phyloP scores from a whole-genome alignment of 2,329 filamentous ascomycete species.

The Xylaria sp. region DNA sequence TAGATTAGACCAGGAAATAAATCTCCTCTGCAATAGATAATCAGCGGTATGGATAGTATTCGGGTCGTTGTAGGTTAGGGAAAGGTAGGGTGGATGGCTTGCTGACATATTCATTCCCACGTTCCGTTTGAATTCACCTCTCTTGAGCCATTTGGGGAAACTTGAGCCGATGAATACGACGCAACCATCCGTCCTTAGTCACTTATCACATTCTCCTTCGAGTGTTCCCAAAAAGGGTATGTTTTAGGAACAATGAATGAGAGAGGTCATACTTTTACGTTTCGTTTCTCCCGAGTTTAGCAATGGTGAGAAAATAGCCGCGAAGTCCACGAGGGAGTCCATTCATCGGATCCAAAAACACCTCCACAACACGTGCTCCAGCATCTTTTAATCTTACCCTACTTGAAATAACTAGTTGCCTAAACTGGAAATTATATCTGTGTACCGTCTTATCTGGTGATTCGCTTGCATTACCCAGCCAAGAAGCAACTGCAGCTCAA shows the following conservation, averaged over 20 bases:
- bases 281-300: not conserved
- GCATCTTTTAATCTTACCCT: not conserved
- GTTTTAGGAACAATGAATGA: not conserved
- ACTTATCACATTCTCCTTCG: not conserved
- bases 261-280: not conserved
- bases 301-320: not conserved
- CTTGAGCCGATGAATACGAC: not conserved
- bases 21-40: not conserved
- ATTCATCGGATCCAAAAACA: not conserved
- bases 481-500: not conserved
- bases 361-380: not conserved
- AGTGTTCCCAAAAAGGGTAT: not conserved
- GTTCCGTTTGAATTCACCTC: not conserved
- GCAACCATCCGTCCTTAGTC: not conserved
- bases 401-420: conserved; percentile 10
- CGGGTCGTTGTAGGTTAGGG: not conserved
- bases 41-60: not conserved
- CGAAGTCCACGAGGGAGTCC: not conserved
- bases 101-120: not conserved
- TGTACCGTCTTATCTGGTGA: not conserved
- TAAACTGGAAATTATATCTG: not conserved
- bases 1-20: not conserved
- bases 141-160: not conserved
- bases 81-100: not conserved
- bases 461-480: not conserved